Evolutionary conservation across 495 filamentous ascomycete species (phyloP).

Genomic region (Lepraria neglecta): DNA sequence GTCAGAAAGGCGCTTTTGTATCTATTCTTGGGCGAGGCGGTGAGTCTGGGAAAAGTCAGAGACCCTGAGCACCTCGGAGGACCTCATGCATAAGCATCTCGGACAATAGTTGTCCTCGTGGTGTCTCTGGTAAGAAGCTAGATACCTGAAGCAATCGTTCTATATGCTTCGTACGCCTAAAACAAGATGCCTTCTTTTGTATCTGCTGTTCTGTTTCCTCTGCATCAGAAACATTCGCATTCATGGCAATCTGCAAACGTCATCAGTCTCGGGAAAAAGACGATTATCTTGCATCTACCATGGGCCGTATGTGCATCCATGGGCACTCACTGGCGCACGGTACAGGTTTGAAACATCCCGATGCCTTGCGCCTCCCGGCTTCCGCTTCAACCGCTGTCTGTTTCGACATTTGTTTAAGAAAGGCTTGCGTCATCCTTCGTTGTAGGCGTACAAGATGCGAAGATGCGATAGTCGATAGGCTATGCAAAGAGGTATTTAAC

Average conservation of each 20-base stretch:
- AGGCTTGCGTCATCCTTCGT: slow-evolving; percentile 15
- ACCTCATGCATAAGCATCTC: no score
- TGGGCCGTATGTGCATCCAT: background rate
- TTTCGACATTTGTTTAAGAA: background rate
- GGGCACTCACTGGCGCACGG: background rate
- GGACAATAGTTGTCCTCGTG: no score
- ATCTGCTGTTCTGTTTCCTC: no score
- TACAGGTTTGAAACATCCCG: background rate
- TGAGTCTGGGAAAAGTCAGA: no score
- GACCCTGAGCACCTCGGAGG: no score
- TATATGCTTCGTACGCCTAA: no score
- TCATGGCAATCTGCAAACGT: background rate
- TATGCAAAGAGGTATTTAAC: background rate
- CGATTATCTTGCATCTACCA: background rate
- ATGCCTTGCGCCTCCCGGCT: slow-evolving; percentile 1
- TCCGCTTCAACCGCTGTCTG: background rate
- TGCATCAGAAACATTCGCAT: no score
- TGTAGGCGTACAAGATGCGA: background rate
- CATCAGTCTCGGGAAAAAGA: background rate
- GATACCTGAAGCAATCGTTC: no score
- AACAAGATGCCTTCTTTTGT: no score
- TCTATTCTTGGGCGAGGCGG: no score
- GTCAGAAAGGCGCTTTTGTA: no score
- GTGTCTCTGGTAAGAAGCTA: no score
- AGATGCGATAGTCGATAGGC: slow-evolving; percentile 18